Evolutionary conservation across 2,329 filamentous ascomycete genomes (phyloP).

Genomic region (Coniella vitis): DNA sequence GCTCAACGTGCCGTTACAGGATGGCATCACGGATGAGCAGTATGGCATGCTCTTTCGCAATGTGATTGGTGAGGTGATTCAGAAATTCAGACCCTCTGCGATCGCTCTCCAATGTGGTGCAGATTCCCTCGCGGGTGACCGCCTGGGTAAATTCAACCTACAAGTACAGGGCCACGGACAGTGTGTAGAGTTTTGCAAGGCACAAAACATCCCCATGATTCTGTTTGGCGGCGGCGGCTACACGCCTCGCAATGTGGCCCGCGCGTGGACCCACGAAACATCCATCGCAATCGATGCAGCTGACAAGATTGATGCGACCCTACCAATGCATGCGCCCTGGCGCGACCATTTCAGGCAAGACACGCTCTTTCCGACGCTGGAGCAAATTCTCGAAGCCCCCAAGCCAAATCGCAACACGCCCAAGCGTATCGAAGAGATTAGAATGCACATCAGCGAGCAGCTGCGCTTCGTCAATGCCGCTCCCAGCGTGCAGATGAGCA

Average conservation of each 20-base stretch:
- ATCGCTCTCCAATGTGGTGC: slow-evolving; percentile 95
- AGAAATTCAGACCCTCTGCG: slow-evolving; percentile 78
- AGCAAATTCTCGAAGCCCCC: slow-evolving; percentile 60
- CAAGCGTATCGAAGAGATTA: slow-evolving; percentile 68
- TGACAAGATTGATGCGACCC: slow-evolving; percentile 60
- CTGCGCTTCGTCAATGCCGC: slow-evolving; percentile 76
- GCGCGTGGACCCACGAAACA: slow-evolving; percentile 96
- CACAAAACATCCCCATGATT: slow-evolving; percentile 70
- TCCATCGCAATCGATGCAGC: slow-evolving; percentile 76
- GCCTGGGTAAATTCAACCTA: slow-evolving; percentile 91
- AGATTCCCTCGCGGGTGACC: slow-evolving; percentile 87
- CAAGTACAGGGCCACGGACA: slow-evolving; percentile 91
- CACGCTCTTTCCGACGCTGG: slow-evolving; percentile 81
- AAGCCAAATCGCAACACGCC: slow-evolving; percentile 72
- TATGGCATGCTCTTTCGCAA: slow-evolving; percentile 80
- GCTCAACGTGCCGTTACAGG: slow-evolving; percentile 82
- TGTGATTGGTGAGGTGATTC: slow-evolving; percentile 71
- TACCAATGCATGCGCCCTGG: slow-evolving; percentile 78
- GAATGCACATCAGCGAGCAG: slow-evolving; percentile 76
- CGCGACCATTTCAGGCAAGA: slow-evolving; percentile 83
- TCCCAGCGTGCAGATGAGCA: slow-evolving; percentile 79
- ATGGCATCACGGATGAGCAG: slow-evolving; percentile 85
- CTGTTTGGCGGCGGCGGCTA: slow-evolving; percentile 94
- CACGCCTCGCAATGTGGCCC: slow-evolving; percentile 91
- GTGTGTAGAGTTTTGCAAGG: slow-evolving; percentile 86